These are phyloP conservation scores for Phytomonas sp. DNA, from an alignment of 208 protist species.

Conservation along the genomic window DNA sequence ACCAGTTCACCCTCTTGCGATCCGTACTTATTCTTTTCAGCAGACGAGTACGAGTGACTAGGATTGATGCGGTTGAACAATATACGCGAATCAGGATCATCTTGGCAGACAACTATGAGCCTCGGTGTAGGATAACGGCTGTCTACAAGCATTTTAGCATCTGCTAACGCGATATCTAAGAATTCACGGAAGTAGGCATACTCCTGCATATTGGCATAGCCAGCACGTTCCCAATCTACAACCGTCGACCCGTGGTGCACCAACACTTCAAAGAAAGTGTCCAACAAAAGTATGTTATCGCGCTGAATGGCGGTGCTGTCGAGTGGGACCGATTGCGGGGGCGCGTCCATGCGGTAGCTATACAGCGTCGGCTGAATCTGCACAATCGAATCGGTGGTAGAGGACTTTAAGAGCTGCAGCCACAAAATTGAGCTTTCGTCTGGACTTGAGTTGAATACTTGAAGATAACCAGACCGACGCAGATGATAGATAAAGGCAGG, in stretches of 20 bases:
- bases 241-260: slow-evolving; percentile 95
- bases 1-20: slow-evolving; percentile 81
- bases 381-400: slow-evolving; percentile 89
- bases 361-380: slow-evolving; percentile 98
- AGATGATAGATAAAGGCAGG: slow-evolving; percentile 99
- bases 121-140: slow-evolving; percentile 94
- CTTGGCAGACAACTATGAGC: slow-evolving; percentile 95
- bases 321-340: slow-evolving; percentile 87
- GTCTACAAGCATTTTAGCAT: slow-evolving; percentile 86
- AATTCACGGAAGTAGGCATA: slow-evolving; percentile 94
- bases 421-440: slow-evolving; percentile 98
- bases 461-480: slow-evolving; percentile 94
- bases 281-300: slow-evolving; percentile 96
- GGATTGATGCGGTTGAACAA: slow-evolving; percentile 97
- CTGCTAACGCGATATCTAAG: slow-evolving; percentile 88
- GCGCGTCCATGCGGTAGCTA: slow-evolving; percentile 91
- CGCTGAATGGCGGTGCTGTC: slow-evolving; percentile 82
- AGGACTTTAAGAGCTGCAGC: slow-evolving; percentile 93
- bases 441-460: slow-evolving; percentile 96
- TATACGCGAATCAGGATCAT: slow-evolving; percentile 94
- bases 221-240: slow-evolving; percentile 92
- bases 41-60: slow-evolving; percentile 90
- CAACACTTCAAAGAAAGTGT: slow-evolving; percentile 99
- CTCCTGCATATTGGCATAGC: slow-evolving; percentile 90
- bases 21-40: slow-evolving; percentile 37